Percentiles rank a stretch among this genome's conserved stretches.
Conservation (phyloP, 768 basidiomycete genomes). For the Lentinula sp. region DNA sequence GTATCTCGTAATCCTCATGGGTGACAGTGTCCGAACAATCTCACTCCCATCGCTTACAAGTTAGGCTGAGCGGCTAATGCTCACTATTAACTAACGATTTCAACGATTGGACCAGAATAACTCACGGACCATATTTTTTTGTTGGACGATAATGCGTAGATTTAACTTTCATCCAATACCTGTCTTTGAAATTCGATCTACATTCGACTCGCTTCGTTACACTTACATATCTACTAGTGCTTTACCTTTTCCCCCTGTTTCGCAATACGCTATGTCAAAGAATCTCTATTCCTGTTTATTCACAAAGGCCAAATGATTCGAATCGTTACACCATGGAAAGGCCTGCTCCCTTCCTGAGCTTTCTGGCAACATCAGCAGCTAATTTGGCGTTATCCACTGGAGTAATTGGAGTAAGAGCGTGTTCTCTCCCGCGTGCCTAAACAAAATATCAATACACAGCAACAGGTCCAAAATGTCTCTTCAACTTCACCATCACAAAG, state of each 20-base stretch:
- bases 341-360: conserved; percentile 4
- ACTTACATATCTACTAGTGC: too few species aligned
- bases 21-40: not conserved
- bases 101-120: too few species aligned
- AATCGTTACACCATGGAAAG: not conserved
- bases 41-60: not conserved
- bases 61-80: not conserved
- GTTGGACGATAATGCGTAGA: too few species aligned
- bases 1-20: not conserved
- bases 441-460: not conserved
- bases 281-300: too few species aligned
- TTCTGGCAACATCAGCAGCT: not conserved
- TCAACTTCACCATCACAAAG: conserved; percentile 5
- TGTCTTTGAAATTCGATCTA: too few species aligned
- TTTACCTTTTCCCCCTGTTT: too few species aligned
- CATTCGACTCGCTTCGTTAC: too few species aligned
- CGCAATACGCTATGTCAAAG: too few species aligned
- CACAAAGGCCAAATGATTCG: not conserved
- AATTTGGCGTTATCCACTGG: not conserved
- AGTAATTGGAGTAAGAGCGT: conserved; percentile 3
- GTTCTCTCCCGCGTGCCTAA: conserved; percentile 5
- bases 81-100: too few species aligned
- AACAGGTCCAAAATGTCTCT: not conserved
- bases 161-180: too few species aligned
- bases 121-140: too few species aligned